Conservation (phyloP, 2,329 filamentous ascomycete genomes). For the Emericellopsis cladophorae region DNA sequence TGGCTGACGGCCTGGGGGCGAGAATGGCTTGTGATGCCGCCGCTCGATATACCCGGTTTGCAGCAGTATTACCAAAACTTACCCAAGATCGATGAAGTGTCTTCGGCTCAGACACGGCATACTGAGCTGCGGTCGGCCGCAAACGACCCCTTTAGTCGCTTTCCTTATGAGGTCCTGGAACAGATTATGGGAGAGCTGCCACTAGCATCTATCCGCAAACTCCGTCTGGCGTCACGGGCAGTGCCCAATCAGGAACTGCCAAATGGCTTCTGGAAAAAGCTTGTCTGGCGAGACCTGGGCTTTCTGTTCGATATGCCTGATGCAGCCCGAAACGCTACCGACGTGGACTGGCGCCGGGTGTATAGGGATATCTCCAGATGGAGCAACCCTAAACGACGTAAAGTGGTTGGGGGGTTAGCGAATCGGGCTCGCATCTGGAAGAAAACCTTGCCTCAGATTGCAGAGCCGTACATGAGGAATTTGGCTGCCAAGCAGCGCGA, state of each 20-base stretch:
- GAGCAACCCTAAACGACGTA: neutral
- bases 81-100: neutral
- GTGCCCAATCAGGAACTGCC: neutral
- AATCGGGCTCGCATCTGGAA: constrained; percentile 1
- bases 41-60: neutral
- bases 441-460: neutral
- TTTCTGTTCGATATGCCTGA: neutral
- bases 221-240: neutral
- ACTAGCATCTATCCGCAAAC: neutral
- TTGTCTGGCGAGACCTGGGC: neutral
- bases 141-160: neutral
- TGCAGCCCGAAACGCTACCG: neutral
- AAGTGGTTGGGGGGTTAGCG: neutral
- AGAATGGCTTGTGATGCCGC: neutral
- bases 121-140: too few relatives aligned
- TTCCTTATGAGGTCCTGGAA: neutral
- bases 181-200: neutral
- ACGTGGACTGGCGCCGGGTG: neutral
- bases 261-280: neutral
- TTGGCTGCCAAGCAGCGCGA: neutral
- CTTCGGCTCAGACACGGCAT: neutral
- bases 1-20: neutral
- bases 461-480: neutral
- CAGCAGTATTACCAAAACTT: neutral
- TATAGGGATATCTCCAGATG: neutral